Evolutionary conservation across 2,329 filamentous ascomycete species (phyloP).

Genomic region (Ophiocordyceps australis): DNA sequence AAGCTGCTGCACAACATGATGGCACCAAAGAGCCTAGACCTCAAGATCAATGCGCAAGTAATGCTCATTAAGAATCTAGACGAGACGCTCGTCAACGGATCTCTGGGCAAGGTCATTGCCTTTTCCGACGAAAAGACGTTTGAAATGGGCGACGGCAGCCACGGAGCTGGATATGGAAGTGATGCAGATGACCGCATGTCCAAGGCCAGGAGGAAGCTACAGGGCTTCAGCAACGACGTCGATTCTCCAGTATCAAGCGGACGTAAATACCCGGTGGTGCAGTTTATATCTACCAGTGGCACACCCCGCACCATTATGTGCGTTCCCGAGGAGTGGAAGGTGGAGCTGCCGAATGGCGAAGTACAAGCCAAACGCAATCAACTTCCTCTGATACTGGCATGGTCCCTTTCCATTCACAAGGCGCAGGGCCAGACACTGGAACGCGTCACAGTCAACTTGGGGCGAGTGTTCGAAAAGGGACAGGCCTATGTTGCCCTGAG

Average conservation of each 20-base stretch:
- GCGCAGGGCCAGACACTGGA: conserved; percentile 91
- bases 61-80: conserved; percentile 99
- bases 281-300: conserved; percentile 64
- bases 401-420: conserved; percentile 96
- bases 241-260: conserved; percentile 23
- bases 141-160: conserved; percentile 15
- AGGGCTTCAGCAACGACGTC: conserved; percentile 23
- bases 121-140: conserved; percentile 21
- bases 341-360: conserved; percentile 89
- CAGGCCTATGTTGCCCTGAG: conserved; percentile 95
- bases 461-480: conserved; percentile 87
- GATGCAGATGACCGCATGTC: conserved; percentile 19
- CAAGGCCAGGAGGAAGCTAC: conserved; percentile 38
- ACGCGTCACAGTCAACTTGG: conserved; percentile 84
- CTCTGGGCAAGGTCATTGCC: conserved; percentile 59
- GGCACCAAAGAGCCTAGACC: conserved; percentile 61
- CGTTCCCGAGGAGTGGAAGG: conserved; percentile 83
- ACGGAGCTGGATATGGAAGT: conserved; percentile 24
- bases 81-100: conserved; percentile 83
- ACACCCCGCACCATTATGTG: conserved; percentile 49
- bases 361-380: conserved; percentile 75
- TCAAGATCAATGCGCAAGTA: conserved; percentile 89
- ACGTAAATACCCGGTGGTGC: conserved; percentile 63
- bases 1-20: conserved; percentile 80
- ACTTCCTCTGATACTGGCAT: conserved; percentile 79